These are phyloP conservation scores for Podosphaera leucotricha DNA, from an alignment of 2,329 filamentous ascomycete genomes.

Conservation along the genomic window DNA sequence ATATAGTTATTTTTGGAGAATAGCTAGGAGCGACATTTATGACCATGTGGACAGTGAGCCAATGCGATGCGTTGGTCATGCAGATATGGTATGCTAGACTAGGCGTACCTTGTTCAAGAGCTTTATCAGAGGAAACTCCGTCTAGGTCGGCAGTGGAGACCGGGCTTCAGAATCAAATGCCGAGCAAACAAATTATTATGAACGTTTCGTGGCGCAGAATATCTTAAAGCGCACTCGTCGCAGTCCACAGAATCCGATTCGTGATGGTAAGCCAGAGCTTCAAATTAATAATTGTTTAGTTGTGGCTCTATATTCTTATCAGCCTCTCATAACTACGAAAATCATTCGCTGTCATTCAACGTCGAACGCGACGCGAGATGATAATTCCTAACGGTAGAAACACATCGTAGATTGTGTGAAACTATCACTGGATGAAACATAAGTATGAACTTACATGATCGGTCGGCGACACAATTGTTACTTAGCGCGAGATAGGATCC, in stretches of 20 bases:
- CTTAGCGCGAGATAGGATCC: background rate
- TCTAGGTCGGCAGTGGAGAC: slow-evolving; percentile 8
- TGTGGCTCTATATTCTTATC: background rate
- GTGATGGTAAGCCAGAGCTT: background rate
- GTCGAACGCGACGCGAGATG: too few species aligned
- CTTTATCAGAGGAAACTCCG: slow-evolving; percentile 11
- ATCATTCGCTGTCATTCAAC: background rate
- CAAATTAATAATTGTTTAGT: too few species aligned
- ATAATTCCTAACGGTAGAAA: too few species aligned
- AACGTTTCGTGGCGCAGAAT: background rate
- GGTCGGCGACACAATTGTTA: too few species aligned
- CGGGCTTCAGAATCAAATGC: background rate
- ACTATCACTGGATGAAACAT: too few species aligned
- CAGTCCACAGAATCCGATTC: background rate
- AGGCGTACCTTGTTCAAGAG: slow-evolving; percentile 16
- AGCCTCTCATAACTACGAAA: background rate
- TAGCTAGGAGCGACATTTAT: slow-evolving; percentile 11
- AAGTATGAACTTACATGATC: too few species aligned
- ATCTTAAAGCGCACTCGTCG: background rate
- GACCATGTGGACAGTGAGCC: slow-evolving; percentile 12
- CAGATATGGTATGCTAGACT: slow-evolving; percentile 14
- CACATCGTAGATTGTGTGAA: too few species aligned
- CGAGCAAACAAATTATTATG: background rate
- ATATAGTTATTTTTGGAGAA: slow-evolving; percentile 9
- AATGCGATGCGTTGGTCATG: slow-evolving; percentile 16